These are phyloP conservation scores for Lolium multiflorum DNA, from an alignment of 176 grass and related monocot genomes.

Conservation along the genomic window DNA sequence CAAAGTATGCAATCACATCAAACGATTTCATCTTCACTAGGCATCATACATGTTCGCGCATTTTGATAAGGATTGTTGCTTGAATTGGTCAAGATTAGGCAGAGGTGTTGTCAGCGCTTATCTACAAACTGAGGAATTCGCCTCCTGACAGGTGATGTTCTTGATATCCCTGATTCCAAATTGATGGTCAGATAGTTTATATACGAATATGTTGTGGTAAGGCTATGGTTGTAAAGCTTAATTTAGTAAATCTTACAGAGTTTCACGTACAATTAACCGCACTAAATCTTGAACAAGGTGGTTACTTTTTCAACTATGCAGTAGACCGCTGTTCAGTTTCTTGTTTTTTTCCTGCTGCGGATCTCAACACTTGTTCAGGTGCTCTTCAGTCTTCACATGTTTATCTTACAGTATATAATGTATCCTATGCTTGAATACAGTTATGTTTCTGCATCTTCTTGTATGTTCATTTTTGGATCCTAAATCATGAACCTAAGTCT, in stretches of 20 bases:
- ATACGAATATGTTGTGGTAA: not conserved
- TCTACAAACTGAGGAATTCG: conserved; percentile 80
- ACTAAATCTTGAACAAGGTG: not conserved
- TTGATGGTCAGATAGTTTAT: not conserved
- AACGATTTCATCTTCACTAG: not conserved
- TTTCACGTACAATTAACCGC: not conserved
- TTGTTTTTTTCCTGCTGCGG: too few relatives aligned
- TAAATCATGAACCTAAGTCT: too few relatives aligned
- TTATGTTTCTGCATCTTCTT: not conserved
- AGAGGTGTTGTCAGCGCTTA: conserved; percentile 85
- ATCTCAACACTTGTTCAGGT: not conserved
- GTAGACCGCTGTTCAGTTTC: too few relatives aligned
- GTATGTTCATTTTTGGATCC: not conserved
- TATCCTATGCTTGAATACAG: not conserved
- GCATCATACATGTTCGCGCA: not conserved
- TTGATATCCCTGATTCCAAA: conserved; percentile 11
- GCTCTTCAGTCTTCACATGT: not conserved
- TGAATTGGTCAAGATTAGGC: conserved; percentile 76
- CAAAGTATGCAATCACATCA: conserved; percentile 60
- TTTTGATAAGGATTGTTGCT: conserved; percentile 14
- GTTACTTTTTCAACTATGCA: not conserved
- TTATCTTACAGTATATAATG: too few relatives aligned
- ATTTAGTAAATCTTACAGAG: not conserved
- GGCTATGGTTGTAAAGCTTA: not conserved
- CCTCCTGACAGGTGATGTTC: conserved; percentile 70